Evolutionary conservation across 495 filamentous ascomycete genomes (phyloP).

Genomic region (Podospora bellae-mahoneyi): DNA sequence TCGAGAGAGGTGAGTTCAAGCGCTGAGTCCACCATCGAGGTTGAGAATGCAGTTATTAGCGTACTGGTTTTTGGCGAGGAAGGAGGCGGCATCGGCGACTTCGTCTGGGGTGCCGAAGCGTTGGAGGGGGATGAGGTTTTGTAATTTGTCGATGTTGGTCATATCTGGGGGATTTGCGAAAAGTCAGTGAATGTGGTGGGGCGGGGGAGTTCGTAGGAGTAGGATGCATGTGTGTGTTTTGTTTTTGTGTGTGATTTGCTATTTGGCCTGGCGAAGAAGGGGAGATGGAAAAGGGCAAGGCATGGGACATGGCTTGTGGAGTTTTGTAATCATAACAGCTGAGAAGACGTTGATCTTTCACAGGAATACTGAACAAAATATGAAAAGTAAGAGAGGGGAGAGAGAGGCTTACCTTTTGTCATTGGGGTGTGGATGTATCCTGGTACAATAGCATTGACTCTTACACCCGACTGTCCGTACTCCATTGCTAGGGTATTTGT

Average conservation of each 20-base stretch:
- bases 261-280: background rate
- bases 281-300: background rate
- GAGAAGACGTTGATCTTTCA: background rate
- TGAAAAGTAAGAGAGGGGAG: background rate
- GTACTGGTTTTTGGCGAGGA: conserved; percentile 73
- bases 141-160: conserved; percentile 25
- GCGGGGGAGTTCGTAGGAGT: background rate
- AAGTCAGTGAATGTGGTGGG: background rate
- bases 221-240: background rate
- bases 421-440: conserved; percentile 80
- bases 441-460: conserved; percentile 79
- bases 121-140: conserved; percentile 56
- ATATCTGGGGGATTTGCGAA: background rate
- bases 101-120: conserved; percentile 67
- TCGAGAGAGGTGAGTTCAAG: conserved; percentile 34
- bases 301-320: background rate
- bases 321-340: background rate
- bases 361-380: background rate
- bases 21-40: conserved; percentile 80
- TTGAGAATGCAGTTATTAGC: conserved; percentile 82
- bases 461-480: conserved; percentile 52
- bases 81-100: conserved; percentile 75
- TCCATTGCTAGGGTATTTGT: conserved; percentile 69
- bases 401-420: conserved; percentile 57
- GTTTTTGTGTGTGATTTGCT: background rate